Evolutionary conservation across 2,329 filamentous ascomycete genomes (phyloP).

Genomic region (Paecilomyces sp.): DNA sequence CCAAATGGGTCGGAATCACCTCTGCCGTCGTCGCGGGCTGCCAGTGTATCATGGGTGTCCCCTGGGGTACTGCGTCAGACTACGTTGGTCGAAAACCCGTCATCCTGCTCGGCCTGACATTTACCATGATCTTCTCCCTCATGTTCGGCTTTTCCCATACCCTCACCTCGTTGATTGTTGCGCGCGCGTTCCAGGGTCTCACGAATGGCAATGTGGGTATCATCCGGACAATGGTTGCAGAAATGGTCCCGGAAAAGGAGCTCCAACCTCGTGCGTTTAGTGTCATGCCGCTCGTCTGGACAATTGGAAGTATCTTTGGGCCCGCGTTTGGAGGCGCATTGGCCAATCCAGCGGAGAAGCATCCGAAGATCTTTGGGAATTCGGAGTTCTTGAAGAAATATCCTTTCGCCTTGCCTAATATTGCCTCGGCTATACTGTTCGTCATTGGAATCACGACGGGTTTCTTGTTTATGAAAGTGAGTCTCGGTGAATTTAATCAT

Average conservation of each 20-base stretch:
- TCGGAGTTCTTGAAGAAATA: conserved; percentile 64
- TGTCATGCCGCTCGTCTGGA: conserved; percentile 89
- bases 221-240: conserved; percentile 76
- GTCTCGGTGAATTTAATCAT: background rate
- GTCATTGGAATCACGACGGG: conserved; percentile 67
- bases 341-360: conserved; percentile 69
- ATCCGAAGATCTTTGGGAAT: conserved; percentile 62
- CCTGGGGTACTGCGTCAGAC: conserved; percentile 74
- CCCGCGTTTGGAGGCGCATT: conserved; percentile 83
- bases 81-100: conserved; percentile 72
- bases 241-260: conserved; percentile 81
- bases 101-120: conserved; percentile 65
- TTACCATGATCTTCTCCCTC: conserved; percentile 74
- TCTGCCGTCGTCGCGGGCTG: conserved; percentile 65
- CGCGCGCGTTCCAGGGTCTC: conserved; percentile 71
- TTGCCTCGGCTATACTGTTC: conserved; percentile 71
- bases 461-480: conserved; percentile 66
- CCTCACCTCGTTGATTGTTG: conserved; percentile 69
- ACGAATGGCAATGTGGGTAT: conserved; percentile 94
- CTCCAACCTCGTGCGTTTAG: conserved; percentile 85
- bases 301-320: conserved; percentile 77
- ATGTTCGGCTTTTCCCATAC: conserved; percentile 78
- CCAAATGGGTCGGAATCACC: conserved; percentile 72
- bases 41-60: conserved; percentile 64
- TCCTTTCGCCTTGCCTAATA: conserved; percentile 78